A percentile compares a stretch with the other conserved stretches of the same genome.
These are phyloP conservation scores for Talaromyces marneffei DNA, from an alignment of 2,329 filamentous ascomycete species.

Conservation along the genomic window DNA sequence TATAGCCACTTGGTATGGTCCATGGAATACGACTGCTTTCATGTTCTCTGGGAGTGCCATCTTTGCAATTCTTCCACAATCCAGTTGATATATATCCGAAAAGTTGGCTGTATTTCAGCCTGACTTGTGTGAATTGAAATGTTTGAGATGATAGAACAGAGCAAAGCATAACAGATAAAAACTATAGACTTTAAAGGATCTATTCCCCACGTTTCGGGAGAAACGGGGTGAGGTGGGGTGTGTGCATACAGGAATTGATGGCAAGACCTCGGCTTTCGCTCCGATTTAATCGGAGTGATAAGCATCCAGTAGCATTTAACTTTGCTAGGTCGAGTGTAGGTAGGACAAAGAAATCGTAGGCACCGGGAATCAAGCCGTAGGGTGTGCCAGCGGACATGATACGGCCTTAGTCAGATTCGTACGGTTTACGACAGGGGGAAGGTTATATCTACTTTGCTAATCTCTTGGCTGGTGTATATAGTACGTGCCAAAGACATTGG, in stretches of 20 bases:
- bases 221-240: not conserved
- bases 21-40: constrained; percentile 85
- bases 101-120: no score
- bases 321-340: not conserved
- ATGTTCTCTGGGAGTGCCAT: constrained; percentile 44
- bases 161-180: not conserved
- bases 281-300: not conserved
- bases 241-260: not conserved
- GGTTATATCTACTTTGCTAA: not conserved
- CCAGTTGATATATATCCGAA: no score
- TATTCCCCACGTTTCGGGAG: not conserved
- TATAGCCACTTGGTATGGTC: constrained; percentile 65
- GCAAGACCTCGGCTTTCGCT: not conserved
- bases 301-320: not conserved
- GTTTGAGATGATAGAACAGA: not conserved
- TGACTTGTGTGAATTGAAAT: not conserved
- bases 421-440: not conserved
- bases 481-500: not conserved
- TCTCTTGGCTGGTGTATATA: not conserved
- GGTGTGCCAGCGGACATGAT: not conserved
- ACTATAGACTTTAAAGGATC: not conserved
- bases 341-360: not conserved
- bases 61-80: not conserved
- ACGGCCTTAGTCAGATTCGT: not conserved
- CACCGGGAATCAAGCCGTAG: no score